Evolutionary conservation across 2,329 filamentous ascomycete species (phyloP).

Genomic region (Arthrobotrys musiformis): DNA sequence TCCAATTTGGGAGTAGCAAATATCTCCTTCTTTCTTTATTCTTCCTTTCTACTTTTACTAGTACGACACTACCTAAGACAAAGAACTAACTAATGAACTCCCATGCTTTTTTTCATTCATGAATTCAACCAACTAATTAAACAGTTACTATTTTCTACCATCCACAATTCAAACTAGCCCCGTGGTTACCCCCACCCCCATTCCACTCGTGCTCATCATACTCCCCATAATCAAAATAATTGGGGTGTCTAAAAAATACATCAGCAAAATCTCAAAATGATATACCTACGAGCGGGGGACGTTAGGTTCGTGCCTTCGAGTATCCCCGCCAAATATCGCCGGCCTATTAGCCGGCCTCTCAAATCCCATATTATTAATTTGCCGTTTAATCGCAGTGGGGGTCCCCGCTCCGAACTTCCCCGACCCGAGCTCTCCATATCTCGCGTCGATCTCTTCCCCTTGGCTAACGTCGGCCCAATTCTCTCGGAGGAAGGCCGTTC

Average conservation of each 20-base stretch:
- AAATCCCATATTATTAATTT: neutral
- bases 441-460: neutral
- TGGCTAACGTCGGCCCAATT: neutral
- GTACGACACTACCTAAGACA: no score
- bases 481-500: neutral
- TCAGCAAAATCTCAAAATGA: neutral
- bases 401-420: neutral
- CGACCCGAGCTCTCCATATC: neutral
- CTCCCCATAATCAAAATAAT: conserved; percentile 1
- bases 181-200: neutral
- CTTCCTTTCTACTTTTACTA: no score
- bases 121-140: neutral
- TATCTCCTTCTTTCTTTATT: neutral
- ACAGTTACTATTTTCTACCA: neutral
- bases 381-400: neutral
- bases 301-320: neutral
- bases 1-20: conserved; percentile 70
- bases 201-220: neutral
- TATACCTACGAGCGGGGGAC: neutral
- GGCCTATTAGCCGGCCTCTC: neutral
- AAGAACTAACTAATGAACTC: no score
- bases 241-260: neutral
- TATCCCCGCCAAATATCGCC: neutral
- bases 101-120: no score
- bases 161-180: neutral